Percentiles rank a stretch among this genome's conserved stretches.
These are phyloP conservation scores for Crucibulum laeve DNA, from an alignment of 768 basidiomycete species.

Conservation along the genomic window DNA sequence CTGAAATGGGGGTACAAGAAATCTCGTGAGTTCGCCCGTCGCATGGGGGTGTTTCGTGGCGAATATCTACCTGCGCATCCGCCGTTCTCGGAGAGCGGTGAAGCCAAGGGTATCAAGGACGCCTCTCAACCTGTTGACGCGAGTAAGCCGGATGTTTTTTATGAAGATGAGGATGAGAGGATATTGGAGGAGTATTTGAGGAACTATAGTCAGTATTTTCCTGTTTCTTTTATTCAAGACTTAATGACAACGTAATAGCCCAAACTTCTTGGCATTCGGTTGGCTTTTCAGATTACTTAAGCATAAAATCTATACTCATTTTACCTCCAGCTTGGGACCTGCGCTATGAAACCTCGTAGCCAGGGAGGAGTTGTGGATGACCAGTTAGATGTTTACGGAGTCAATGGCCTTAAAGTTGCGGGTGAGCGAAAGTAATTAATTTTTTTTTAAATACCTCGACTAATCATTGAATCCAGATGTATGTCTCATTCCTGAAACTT, in stretches of 20 bases:
- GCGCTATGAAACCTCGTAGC: constrained; percentile 61
- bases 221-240: background rate
- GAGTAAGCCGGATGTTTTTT: constrained; percentile 30
- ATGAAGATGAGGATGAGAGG: constrained; percentile 35
- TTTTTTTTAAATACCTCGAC: background rate
- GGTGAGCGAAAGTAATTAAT: constrained; percentile 22
- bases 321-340: constrained; percentile 53
- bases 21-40: constrained; percentile 47
- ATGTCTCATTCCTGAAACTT: too few relatives aligned
- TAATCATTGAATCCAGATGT: background rate
- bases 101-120: constrained; percentile 19
- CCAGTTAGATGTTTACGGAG: constrained; percentile 60
- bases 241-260: constrained; percentile 17
- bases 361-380: constrained; percentile 59
- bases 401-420: constrained; percentile 53
- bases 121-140: constrained; percentile 24
- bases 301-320: background rate
- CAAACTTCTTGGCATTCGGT: constrained; percentile 42
- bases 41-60: constrained; percentile 43
- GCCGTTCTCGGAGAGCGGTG: constrained; percentile 26
- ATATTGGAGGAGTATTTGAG: constrained; percentile 30
- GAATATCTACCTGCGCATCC: constrained; percentile 32
- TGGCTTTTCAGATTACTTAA: constrained; percentile 1
- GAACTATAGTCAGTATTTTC: constrained; percentile 17
- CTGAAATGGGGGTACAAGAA: constrained; percentile 54